Evolutionary conservation across 2,329 filamentous ascomycete genomes (phyloP), one percentile per base, ranked within the genome.

Genomic region (Myriosclerotinia duriaeana): DNA sequence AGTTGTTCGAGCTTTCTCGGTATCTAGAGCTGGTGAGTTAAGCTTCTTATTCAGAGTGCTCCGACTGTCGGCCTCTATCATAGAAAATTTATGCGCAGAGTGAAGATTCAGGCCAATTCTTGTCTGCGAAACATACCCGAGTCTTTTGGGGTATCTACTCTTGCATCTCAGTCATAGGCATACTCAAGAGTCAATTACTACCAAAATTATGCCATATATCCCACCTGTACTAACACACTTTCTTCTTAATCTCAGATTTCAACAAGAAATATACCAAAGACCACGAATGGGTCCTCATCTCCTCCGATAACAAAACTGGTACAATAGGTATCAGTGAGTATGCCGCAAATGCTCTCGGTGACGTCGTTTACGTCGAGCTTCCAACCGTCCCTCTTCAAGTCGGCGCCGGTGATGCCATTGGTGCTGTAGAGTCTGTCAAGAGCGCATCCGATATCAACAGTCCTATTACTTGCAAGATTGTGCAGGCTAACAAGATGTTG

Each of bases 401-500:
- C 69, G 79, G 80, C 67, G 85, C 88, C 66, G 93, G 93, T 75
- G 94, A 98, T 77, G 84, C 90, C 71, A 90, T 98, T 73, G 95
- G 95, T 72, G 93, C 94, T 68, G 94, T 99, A 74, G 95, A 99
- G 83, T 97, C 93, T 3, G 95, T 99, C 79, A 99, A 99, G 85
- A 95, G 90, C 70, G 95, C 95, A n/a, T 94, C 92, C 70, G 95
- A 99, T 78, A 97, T 99, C 83, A 90, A 97, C 81, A 89, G 92
- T 17, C 95, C 95, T 22, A 85, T 97, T 72, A 81, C 84, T 63
- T 94, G 94, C 76, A 90, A 82, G 72, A 87, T 99, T 69, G 84
- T 86, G 48, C 86, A 89, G 75, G 83, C 88, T 74, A 99, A 99
- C 82, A 76, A 77, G 14, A 76, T 82, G 68, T 85, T 99, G 69